phyloP scores from a whole-genome alignment of 805 yeast genomes.

The Ogataea trehaloabstinens region DNA sequence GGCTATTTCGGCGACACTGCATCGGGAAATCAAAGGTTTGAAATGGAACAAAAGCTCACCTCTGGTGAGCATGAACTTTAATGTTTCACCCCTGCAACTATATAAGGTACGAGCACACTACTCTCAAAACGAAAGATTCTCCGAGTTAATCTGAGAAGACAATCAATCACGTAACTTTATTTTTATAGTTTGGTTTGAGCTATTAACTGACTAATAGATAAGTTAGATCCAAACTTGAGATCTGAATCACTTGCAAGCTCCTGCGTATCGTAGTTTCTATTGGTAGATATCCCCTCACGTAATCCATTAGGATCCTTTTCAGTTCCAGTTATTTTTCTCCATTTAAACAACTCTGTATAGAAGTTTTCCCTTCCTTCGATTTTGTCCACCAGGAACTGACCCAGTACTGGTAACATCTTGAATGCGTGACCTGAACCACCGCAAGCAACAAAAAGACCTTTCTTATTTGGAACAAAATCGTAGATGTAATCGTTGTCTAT shows the following conservation, averaged over 20 bases:
- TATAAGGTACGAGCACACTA: too few species aligned
- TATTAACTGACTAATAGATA: too few species aligned
- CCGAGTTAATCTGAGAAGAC: too few species aligned
- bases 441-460: constrained; percentile 25
- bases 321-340: constrained; percentile 31
- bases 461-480: constrained; percentile 28
- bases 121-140: too few species aligned
- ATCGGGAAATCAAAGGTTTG: too few species aligned
- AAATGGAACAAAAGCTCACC: too few species aligned
- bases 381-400: constrained; percentile 30
- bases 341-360: constrained; percentile 31
- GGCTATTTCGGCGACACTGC: too few species aligned
- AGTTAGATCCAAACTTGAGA: constrained; percentile 8
- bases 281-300: constrained; percentile 21
- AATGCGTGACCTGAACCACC: constrained; percentile 35
- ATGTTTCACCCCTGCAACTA: too few species aligned
- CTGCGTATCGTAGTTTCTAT: constrained; percentile 22
- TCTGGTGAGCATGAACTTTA: too few species aligned
- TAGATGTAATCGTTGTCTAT: constrained; percentile 27
- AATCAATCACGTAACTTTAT: too few species aligned
- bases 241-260: constrained; percentile 15
- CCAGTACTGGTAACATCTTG: constrained; percentile 30
- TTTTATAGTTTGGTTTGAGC: too few species aligned
- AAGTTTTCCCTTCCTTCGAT: constrained; percentile 32
- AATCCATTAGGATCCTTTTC: constrained; percentile 30